Evolutionary conservation across 768 basidiomycete genomes (phyloP), one percentile per base, ranked within the genome.

Genomic region (Nevesoporus exiguus): DNA sequence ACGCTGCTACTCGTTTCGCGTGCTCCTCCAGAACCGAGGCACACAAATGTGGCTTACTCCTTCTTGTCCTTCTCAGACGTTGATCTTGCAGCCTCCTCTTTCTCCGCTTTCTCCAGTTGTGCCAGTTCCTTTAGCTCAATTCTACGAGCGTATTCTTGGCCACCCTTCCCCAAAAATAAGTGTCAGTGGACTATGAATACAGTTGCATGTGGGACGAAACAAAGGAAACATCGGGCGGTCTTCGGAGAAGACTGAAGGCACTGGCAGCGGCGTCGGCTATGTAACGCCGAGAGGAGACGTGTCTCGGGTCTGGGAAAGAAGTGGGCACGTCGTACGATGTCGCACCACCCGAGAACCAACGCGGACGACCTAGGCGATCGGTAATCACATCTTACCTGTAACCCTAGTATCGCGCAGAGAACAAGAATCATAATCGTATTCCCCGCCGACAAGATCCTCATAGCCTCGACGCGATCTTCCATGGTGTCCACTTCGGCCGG

Each of bases 91-190:
- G n/a, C 59, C 54, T 61, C 65, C 51, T 60, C 65, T 50, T 65
- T 66, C 31, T 65, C 67, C 52, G 73, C 76, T 57, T 73, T 76
- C 39, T 78, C 71, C 25, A 77, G 40, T 47, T 64, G 71, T 25
- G 65, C 67, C 57, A 75, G 60, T 50, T 76, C 76, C 59, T 61
- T 70, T 55, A 67, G 78, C 62, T 89, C 89, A 45, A 74, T 58
- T 27, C 87, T 82, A 55, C 75, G 76, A 27, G 88, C 89, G 65
- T 88, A 94, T 74, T 91, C 92, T 66, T 94, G 91, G 21, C 92
- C 93, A 51, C 82, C 85, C 85, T 94, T 73, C 49, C 43, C 55
- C 58, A 51, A 54, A 56, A 57, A 44, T 52, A 55, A 42, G 13
- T 7, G 0, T 62, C 39, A 61, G 60, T 45, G 30, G 31, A 48